Base-by-base conservation (phyloP, 306 rosid species). In the Medicago ruthenica region DNA sequence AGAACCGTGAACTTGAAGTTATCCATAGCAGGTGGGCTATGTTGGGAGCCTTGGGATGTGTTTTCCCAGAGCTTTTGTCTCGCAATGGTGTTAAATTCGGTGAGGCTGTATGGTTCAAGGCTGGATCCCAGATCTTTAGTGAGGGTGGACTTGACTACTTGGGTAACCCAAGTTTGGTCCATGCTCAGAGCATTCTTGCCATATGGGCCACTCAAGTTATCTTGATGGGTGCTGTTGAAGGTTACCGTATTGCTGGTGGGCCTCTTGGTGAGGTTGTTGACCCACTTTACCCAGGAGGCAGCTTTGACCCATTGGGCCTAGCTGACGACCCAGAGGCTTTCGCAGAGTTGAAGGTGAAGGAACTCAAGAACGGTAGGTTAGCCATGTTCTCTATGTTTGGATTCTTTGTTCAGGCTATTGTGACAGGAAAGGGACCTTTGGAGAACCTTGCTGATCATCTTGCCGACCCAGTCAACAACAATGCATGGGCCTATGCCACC, bases 321-420 rank as follows among this genome's bases (percentile, higher is more conserved):
- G 98, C 97, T 1, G 98, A 93, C 12, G 97, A 93, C 84, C 98
- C 98, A 31, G 98, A 93, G 47, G 97, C 98, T 0, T 93, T 91
- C 9, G 98, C 98, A 5, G 97, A 91, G 74, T 71, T 93, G 6
- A 91, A 93, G 88, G 97, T 92, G n/a, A 94, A 91, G 89, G 96
- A 94, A 80, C 58, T 92, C 27, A 92, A 92, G 89, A 94, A 94
- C 54, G 97, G 98, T 0, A 90, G 97, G 21, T 22, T 94, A 50
- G 97, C 97, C 1, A 94, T 94, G 98, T 92, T 94, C 85, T 94
- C 98, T 0, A 87, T 94, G 95, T 94, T 94, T 4, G 97, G 98
- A 0, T 94, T 92, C 96, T 93, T 90, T 9, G 97, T 92, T 42
- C 97, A 92, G 48, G 98, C 97, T 45, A 94, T 92, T 71, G 97